Conservation (phyloP, 345 rosid genomes). For the Clausena lansium region DNA sequence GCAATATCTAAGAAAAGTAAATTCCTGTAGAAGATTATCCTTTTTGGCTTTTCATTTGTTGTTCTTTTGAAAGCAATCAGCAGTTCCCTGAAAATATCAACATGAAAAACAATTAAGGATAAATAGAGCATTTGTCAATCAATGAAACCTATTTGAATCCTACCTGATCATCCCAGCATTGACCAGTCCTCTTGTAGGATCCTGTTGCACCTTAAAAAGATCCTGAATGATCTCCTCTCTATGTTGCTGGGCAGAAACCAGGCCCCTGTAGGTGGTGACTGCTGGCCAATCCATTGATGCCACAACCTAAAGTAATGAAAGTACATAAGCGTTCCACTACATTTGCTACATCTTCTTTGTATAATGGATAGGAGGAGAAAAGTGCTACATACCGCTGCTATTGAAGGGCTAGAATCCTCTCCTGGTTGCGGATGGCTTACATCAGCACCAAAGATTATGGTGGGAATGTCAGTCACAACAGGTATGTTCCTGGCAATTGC, state of each 20-base stretch:
- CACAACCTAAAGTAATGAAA: constrained; percentile 50
- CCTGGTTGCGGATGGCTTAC: constrained; percentile 81
- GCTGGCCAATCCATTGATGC: constrained; percentile 93
- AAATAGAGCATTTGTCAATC: neutral
- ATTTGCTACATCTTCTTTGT: neutral
- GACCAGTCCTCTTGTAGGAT: constrained; percentile 29
- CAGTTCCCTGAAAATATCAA: constrained; percentile 46
- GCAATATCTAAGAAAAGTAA: neutral
- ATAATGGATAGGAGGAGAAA: neutral
- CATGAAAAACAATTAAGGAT: neutral
- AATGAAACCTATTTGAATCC: neutral
- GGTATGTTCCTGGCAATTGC: constrained; percentile 54
- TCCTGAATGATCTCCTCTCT: constrained; percentile 69
- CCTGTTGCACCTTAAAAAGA: constrained; percentile 36
- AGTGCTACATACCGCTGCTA: constrained; percentile 61
- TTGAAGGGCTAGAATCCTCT: constrained; percentile 73
- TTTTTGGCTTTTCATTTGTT: constrained; percentile 38
- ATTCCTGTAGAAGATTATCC: constrained; percentile 77
- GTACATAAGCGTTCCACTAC: neutral
- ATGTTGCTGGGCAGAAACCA: constrained; percentile 71
- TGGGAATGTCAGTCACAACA: constrained; percentile 43
- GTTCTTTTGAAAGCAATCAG: constrained; percentile 40
- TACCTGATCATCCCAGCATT: constrained; percentile 69
- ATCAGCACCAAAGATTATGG: constrained; percentile 87
- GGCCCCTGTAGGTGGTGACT: constrained; percentile 61